phyloP scores from a whole-genome alignment of 2,329 filamentous ascomycete species.

The Aspergillus terreus region DNA sequence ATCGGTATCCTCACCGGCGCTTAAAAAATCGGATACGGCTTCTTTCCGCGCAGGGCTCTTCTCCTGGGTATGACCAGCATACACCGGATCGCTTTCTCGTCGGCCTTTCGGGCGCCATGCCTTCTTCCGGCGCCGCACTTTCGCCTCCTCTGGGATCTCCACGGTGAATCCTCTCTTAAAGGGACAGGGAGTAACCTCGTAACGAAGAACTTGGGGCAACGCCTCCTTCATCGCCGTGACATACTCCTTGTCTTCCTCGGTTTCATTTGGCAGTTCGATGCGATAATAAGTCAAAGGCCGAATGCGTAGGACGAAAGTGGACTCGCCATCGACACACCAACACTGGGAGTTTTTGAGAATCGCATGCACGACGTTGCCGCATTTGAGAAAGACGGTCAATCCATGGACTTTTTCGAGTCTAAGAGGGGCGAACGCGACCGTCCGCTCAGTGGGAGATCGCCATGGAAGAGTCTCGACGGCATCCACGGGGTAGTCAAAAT shows the following conservation, averaged over 20 bases:
- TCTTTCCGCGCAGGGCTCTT: constrained; percentile 13
- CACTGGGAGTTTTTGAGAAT: constrained; percentile 88
- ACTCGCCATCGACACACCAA: constrained; percentile 84
- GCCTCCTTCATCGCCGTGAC: constrained; percentile 67
- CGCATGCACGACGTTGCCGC: constrained; percentile 75
- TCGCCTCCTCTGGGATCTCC: constrained; percentile 65
- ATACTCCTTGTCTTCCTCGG: constrained; percentile 59
- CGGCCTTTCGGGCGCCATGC: constrained; percentile 64
- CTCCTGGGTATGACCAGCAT: constrained; percentile 13
- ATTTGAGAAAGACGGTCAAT: constrained; percentile 83
- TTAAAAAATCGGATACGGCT: constrained; percentile 19
- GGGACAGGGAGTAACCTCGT: constrained; percentile 84
- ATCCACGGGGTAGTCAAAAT: constrained; percentile 48
- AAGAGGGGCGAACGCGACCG: constrained; percentile 75
- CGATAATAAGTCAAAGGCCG: constrained; percentile 82
- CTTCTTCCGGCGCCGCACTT: constrained; percentile 62
- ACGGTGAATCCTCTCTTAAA: constrained; percentile 76
- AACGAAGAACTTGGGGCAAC: constrained; percentile 70
- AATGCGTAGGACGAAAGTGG: constrained; percentile 83
- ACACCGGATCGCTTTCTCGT: constrained; percentile 31
- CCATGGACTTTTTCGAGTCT: constrained; percentile 83
- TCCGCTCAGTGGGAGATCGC: constrained; percentile 72
- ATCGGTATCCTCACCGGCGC: constrained; percentile 32
- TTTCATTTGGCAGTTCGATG: constrained; percentile 72
- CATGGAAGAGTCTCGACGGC: constrained; percentile 66